Base-by-base conservation (phyloP, 129 eudicot species). In the carrot (Daucus carota) region DNA sequence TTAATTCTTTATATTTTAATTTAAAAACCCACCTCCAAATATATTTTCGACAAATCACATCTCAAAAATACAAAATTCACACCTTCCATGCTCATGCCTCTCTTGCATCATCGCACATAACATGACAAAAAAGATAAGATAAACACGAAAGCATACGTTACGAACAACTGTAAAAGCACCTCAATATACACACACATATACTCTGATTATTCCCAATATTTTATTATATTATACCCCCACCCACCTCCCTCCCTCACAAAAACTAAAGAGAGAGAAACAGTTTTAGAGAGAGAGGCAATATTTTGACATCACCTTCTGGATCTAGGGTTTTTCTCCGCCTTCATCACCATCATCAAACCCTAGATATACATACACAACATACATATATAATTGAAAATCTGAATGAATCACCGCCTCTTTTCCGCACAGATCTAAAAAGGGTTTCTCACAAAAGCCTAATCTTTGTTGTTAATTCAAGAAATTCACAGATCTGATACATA, bases 401-500 rank as follows among this genome's bases (percentile, higher is more conserved):
- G 33, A 70, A 70, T 70, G 34, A 8, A 15, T 46, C 83, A 43
- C n/a, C n/a, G 40, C 38, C 77, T 78, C 50, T 73, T 47, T 72
- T 73, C 82, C 63, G 78, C 45, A 75, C n/a, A 85, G 88, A 85
- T 85, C 88, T 85, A 67, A 75, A 62, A 75, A 54, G 74, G 38
- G 57, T 63, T 41, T 57, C 80, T 82, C 82, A 76, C 70, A 82
- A 28, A 68, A 76, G 33, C 80, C 54, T 80, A 72, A 78, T 34
- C 52, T 84, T 84, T 43, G 18, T 52, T 29, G 43, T 72, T 36
- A 33, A 73, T 77, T 28, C 42, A 29, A 75, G 32, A 42, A 76
- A 59, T 54, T 80, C 72, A 57, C 33, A 45, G 81, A 73, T 80
- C 84, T 79, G 75, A 77, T 70, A 63, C 63, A 77, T 74, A 75